These are phyloP conservation scores for Penicillium bialowiezense DNA, from an alignment of 495 filamentous ascomycete species.

Conservation along the genomic window DNA sequence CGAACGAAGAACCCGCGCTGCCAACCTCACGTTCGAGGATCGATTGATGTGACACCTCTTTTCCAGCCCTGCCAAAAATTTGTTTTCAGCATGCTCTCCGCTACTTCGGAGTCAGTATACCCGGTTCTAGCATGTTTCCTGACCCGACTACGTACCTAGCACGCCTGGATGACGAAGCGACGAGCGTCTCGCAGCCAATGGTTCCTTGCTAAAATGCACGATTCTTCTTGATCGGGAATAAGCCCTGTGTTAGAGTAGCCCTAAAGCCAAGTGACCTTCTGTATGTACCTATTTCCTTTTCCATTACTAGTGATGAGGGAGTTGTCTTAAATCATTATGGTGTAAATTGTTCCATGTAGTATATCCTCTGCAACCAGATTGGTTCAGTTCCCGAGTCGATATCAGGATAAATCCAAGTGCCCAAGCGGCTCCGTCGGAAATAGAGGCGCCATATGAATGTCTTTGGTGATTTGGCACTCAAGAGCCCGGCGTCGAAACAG, in stretches of 20 bases:
- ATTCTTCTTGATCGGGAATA: not conserved
- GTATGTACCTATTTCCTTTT: not conserved
- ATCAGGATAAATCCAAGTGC: no score
- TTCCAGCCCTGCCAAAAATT: not conserved
- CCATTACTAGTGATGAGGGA: not conserved
- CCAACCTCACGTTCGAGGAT: not conserved
- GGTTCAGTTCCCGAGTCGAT: no score
- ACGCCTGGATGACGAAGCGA: not conserved
- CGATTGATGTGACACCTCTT: not conserved
- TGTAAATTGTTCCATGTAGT: not conserved
- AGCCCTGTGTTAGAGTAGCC: not conserved
- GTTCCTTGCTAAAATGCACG: not conserved
- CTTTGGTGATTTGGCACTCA: conserved; percentile 25
- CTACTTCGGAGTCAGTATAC: not conserved
- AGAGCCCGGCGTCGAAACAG: conserved; percentile 30
- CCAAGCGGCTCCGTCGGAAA: no score
- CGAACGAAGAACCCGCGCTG: not conserved
- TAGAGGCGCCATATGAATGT: no score
- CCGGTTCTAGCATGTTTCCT: not conserved
- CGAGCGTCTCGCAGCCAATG: not conserved
- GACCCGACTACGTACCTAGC: not conserved
- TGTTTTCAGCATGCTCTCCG: not conserved
- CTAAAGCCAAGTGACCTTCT: not conserved
- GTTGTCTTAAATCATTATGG: not conserved
- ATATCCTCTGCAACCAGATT: not conserved